Evolutionary conservation across 805 yeast genomes (phyloP).

Genomic region (Wickerhamomyces queroliae): DNA sequence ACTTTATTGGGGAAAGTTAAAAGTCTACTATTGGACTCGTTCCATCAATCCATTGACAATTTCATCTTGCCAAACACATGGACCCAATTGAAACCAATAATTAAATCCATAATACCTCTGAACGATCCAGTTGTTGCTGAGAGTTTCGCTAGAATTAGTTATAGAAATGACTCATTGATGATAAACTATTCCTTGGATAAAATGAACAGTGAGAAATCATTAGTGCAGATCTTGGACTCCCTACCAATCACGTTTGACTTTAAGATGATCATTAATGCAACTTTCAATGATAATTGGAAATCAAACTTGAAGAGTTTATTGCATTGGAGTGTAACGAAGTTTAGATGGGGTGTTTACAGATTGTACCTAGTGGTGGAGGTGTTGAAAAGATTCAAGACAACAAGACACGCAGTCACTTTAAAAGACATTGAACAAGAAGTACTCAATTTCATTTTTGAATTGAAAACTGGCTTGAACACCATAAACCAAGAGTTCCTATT

Average conservation of each 20-base stretch:
- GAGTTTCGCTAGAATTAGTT: conserved; percentile 55
- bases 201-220: conserved; percentile 16
- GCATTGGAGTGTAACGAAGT: conserved; percentile 34
- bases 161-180: conserved; percentile 68
- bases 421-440: conserved; percentile 31
- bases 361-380: conserved; percentile 12
- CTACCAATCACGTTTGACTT: conserved; percentile 27
- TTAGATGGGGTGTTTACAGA: conserved; percentile 11
- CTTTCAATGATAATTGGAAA: conserved; percentile 26
- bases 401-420: conserved; percentile 10
- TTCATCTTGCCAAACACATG: conserved; percentile 63
- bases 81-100: conserved; percentile 43
- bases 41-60: conserved; percentile 37
- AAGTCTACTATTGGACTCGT: conserved; percentile 24
- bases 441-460: conserved; percentile 29
- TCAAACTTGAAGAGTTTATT: conserved; percentile 28
- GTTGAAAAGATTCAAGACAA: conserved; percentile 9
- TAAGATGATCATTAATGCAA: conserved; percentile 24
- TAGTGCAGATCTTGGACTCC: conserved; percentile 33
- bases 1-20: conserved; percentile 22
- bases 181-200: conserved; percentile 31
- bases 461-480: conserved; percentile 29
- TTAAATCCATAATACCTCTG: conserved; percentile 35
- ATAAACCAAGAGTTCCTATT: conserved; percentile 32
- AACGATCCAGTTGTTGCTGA: conserved; percentile 29